These are phyloP conservation scores for Emydomyces testavorans DNA, from an alignment of 2,329 filamentous ascomycete species.

Conservation along the genomic window DNA sequence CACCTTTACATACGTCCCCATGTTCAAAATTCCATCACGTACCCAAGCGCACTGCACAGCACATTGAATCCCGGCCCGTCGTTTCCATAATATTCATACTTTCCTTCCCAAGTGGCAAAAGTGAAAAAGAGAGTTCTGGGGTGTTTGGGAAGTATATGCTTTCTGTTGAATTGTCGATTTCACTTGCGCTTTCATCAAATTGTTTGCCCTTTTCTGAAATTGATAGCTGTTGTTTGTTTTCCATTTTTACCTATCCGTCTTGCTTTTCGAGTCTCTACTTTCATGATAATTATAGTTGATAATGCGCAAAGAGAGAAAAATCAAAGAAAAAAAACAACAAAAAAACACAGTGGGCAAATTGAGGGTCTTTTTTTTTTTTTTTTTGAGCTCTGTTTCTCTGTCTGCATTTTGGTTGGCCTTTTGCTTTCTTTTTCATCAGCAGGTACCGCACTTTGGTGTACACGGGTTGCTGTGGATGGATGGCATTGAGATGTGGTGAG, in stretches of 20 bases:
- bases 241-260: not conserved
- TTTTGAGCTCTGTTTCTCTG: not conserved
- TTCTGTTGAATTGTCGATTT: not conserved
- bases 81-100: too few relatives aligned
- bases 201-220: not conserved
- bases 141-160: not conserved
- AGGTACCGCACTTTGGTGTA: too few relatives aligned
- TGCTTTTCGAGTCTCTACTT: not conserved
- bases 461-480: not conserved
- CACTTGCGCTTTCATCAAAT: not conserved
- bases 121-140: not conserved
- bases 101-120: not conserved
- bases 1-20: not conserved
- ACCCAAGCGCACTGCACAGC: not conserved
- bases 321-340: too few relatives aligned
- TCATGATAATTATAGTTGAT: not conserved
- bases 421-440: too few relatives aligned
- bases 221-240: not conserved
- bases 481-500: not conserved
- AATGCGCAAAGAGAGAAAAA: conserved; percentile 1
- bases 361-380: not conserved
- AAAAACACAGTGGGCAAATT: conserved; percentile 2
- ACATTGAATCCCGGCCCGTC: not conserved
- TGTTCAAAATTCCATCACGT: not conserved
- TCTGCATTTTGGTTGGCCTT: not conserved